A percentile compares a stretch with the other conserved stretches of the same genome.
These are phyloP conservation scores for Atalantia buxifolia DNA, from an alignment of 345 rosid species.

Conservation along the genomic window DNA sequence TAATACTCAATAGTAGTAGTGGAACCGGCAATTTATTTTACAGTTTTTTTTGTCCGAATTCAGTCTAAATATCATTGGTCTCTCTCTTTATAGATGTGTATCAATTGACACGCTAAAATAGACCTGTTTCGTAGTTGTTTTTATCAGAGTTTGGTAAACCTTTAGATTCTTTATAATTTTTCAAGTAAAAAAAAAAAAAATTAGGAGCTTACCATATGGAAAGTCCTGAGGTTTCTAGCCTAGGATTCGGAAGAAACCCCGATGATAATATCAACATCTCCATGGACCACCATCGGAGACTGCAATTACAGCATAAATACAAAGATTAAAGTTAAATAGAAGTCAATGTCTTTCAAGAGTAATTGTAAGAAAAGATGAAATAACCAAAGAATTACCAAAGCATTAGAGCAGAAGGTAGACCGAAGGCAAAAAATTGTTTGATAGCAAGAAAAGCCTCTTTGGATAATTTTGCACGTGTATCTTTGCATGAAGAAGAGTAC, in stretches of 20 bases:
- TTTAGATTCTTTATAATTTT: too few species aligned
- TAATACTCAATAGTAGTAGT: too few species aligned
- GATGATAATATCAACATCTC: constrained; percentile 72
- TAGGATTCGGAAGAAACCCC: constrained; percentile 68
- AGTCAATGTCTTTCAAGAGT: too few species aligned
- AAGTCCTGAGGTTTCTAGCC: constrained; percentile 81
- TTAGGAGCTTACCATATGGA: constrained; percentile 21
- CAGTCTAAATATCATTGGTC: too few species aligned
- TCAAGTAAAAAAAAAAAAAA: too few species aligned
- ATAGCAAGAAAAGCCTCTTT: constrained; percentile 27
- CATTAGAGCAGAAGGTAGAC: constrained; percentile 50
- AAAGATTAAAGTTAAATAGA: not conserved
- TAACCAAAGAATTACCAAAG: constrained; percentile 29
- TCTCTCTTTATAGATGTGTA: too few species aligned
- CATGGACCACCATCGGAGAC: constrained; percentile 95
- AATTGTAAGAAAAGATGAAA: too few species aligned
- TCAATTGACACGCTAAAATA: too few species aligned
- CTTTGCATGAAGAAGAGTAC: constrained; percentile 33
- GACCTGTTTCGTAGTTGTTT: too few species aligned
- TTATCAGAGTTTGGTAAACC: too few species aligned
- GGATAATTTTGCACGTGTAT: constrained; percentile 29
- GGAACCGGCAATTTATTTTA: too few species aligned
- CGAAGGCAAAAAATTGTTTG: constrained; percentile 37
- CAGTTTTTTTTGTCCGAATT: too few species aligned
- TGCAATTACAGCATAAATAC: constrained; percentile 17